Evolutionary conservation across 2,329 filamentous ascomycete genomes (phyloP).

Genomic region (Pseudopithomyces maydicus): DNA sequence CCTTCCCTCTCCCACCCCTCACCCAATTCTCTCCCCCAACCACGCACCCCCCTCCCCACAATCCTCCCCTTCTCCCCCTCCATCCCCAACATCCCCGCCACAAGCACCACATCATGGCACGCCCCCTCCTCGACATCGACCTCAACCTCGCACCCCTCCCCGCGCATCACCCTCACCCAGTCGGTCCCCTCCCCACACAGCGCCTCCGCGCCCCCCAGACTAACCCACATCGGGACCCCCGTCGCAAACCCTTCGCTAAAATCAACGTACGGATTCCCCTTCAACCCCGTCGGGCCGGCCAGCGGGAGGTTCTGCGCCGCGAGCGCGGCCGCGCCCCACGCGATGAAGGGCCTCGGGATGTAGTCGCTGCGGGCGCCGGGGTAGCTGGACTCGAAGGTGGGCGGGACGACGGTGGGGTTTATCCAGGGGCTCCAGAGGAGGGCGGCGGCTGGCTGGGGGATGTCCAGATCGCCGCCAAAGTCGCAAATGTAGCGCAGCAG

Average conservation of each 20-base stretch:
- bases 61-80: slow-evolving; percentile 41
- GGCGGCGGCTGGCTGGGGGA: slow-evolving; percentile 45
- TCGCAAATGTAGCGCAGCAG: slow-evolving; percentile 55
- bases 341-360: slow-evolving; percentile 43
- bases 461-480: slow-evolving; percentile 38
- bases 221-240: slow-evolving; percentile 48
- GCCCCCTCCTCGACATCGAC: slow-evolving; percentile 48
- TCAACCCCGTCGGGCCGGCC: slow-evolving; percentile 4
- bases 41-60: slow-evolving; percentile 48
- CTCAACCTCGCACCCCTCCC: slow-evolving; percentile 48
- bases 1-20: slow-evolving; percentile 1
- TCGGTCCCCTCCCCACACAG: slow-evolving; percentile 48
- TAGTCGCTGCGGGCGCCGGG: slow-evolving; percentile 50
- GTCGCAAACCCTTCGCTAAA: slow-evolving; percentile 48
- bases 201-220: slow-evolving; percentile 49
- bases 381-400: slow-evolving; percentile 32
- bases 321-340: slow-evolving; percentile 51
- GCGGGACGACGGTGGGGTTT: slow-evolving; percentile 37
- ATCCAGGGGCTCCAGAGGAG: slow-evolving; percentile 54
- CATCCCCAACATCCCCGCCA: slow-evolving; percentile 51
- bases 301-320: slow-evolving; percentile 22
- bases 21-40: slow-evolving; percentile 24
- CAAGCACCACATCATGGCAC: slow-evolving; percentile 54
- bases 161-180: slow-evolving; percentile 46
- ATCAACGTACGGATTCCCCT: slow-evolving; percentile 44